A percentile compares a stretch with the other conserved stretches of the same genome.
Evolutionary conservation across 2,329 filamentous ascomycete genomes (phyloP).

Genomic region (Camptophora hylomeconis): DNA sequence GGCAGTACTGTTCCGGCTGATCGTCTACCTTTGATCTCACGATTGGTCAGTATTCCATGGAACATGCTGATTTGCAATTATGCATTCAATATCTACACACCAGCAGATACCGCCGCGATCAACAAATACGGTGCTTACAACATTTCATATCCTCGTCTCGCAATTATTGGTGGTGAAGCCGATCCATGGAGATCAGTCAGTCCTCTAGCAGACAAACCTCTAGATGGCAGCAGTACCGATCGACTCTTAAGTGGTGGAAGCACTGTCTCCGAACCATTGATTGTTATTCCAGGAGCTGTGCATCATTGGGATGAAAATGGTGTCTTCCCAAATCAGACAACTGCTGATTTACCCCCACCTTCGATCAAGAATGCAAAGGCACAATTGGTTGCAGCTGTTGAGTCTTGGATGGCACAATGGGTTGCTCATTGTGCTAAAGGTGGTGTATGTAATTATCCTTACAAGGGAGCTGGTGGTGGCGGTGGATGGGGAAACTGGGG

Average conservation of each 20-base stretch:
- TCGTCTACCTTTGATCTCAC: slow-evolving; percentile 58
- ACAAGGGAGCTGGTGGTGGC: too few species aligned
- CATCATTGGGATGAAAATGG: slow-evolving; percentile 63
- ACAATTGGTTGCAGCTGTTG: slow-evolving; percentile 48
- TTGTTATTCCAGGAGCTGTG: slow-evolving; percentile 61
- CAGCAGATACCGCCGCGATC: slow-evolving; percentile 50
- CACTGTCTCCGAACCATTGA: slow-evolving; percentile 53
- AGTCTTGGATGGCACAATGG: slow-evolving; percentile 55
- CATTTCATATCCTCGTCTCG: slow-evolving; percentile 62
- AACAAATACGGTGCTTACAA: slow-evolving; percentile 66
- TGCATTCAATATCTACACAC: slow-evolving; percentile 55
- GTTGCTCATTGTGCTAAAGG: slow-evolving; percentile 11
- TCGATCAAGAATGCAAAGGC: slow-evolving; percentile 42
- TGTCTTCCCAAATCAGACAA: slow-evolving; percentile 46
- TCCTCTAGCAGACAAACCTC: slow-evolving; percentile 49
- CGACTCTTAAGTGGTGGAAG: slow-evolving; percentile 33
- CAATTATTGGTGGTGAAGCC: slow-evolving; percentile 61
- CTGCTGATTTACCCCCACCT: slow-evolving; percentile 42
- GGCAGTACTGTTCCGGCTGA: slow-evolving; percentile 54
- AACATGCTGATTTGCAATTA: slow-evolving; percentile 48
- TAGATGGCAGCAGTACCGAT: too few species aligned
- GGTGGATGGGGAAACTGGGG: too few species aligned
- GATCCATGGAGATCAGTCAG: slow-evolving; percentile 72
- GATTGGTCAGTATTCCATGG: slow-evolving; percentile 53
- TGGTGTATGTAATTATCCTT: too few species aligned